phyloP scores from a whole-genome alignment of 352 stramenopile species.

The Globisporangium cystogenes region DNA sequence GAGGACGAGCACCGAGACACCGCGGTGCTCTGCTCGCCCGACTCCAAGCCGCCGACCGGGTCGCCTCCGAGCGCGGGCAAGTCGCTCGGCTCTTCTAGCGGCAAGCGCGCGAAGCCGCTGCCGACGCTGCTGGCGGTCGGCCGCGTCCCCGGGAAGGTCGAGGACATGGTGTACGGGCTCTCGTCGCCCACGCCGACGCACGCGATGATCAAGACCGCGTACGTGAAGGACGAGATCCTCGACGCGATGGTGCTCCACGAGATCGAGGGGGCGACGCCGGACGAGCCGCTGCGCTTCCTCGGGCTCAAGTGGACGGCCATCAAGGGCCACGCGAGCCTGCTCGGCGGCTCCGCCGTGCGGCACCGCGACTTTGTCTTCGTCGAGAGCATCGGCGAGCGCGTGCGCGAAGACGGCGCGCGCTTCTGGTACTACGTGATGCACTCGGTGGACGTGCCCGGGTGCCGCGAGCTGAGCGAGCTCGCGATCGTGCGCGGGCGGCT shows the following conservation, averaged over 20 bases:
- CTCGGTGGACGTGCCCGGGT: constrained; percentile 43
- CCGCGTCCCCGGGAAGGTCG: constrained; percentile 31
- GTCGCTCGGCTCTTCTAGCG: not conserved
- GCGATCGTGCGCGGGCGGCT: constrained; percentile 35
- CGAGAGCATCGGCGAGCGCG: constrained; percentile 37
- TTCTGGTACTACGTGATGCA: constrained; percentile 60
- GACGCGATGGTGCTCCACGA: constrained; percentile 33
- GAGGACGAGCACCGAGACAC: not conserved
- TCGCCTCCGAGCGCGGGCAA: not conserved
- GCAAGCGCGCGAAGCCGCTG: not conserved
- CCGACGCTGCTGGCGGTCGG: constrained; percentile 38
- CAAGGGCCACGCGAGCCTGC: constrained; percentile 7
- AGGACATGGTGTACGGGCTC: constrained; percentile 50
- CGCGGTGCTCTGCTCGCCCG: not conserved
- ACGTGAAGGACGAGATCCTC: constrained; percentile 27
- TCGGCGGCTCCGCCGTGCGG: constrained; percentile 21
- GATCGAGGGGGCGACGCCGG: constrained; percentile 24
- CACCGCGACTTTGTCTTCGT: constrained; percentile 52
- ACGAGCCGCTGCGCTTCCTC: constrained; percentile 40
- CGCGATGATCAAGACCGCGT: constrained; percentile 27
- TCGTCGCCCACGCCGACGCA: constrained; percentile 27
- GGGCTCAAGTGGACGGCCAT: constrained; percentile 41
- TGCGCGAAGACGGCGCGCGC: constrained; percentile 24
- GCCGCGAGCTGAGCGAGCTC: constrained; percentile 18
- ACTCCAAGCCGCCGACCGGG: not conserved